These are phyloP conservation scores for Globisporangium cystogenes DNA, from an alignment of 352 stramenopile genomes.

Conservation along the genomic window DNA sequence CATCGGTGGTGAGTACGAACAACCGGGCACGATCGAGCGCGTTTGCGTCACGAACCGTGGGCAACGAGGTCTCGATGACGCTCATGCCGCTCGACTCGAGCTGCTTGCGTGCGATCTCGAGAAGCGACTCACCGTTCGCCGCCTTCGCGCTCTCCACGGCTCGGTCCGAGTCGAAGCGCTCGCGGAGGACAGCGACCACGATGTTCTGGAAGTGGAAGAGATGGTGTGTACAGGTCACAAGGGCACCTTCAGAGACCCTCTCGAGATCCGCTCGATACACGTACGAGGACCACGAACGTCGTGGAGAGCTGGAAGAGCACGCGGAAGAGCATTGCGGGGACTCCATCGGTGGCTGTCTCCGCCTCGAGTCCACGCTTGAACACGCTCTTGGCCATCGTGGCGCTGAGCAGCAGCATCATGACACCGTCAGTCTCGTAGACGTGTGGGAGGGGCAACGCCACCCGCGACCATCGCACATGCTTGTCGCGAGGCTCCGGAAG, in stretches of 20 bases:
- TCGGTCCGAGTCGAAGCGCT: conserved; percentile 42
- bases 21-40: too few relatives aligned
- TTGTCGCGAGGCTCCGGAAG: conserved; percentile 34
- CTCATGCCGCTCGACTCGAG: conserved; percentile 42
- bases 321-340: conserved; percentile 14
- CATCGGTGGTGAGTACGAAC: not conserved
- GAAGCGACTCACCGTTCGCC: conserved; percentile 30
- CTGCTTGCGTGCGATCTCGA: conserved; percentile 51
- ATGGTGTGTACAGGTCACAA: not conserved
- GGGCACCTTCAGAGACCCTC: not conserved
- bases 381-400: conserved; percentile 23
- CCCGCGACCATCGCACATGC: conserved; percentile 30
- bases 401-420: conserved; percentile 10
- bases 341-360: not conserved
- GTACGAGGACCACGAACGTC: conserved; percentile 38
- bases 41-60: conserved; percentile 21
- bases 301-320: conserved; percentile 34
- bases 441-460: too few relatives aligned
- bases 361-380: conserved; percentile 1
- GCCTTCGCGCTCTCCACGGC: not conserved
- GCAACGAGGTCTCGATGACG: conserved; percentile 32
- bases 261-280: not conserved
- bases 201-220: conserved; percentile 36
- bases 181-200: conserved; percentile 47
- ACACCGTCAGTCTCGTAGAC: too few relatives aligned